Evolutionary conservation across 169 alveolate genomes (phyloP), one percentile per base, ranked within the genome.

Genomic region (Plasmodium coatneyi): DNA sequence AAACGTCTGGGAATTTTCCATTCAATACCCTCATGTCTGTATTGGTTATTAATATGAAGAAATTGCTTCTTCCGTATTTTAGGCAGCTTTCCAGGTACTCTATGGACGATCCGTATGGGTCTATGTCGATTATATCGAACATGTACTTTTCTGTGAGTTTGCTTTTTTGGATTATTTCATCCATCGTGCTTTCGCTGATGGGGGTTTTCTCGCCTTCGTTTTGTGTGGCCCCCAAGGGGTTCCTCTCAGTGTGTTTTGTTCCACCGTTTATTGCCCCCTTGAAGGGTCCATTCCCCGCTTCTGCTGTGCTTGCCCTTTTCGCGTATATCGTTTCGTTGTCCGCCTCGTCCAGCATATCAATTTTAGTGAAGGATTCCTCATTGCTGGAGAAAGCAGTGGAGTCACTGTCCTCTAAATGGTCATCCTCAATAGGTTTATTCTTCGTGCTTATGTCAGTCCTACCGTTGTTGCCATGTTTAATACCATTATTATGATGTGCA

Each of bases 1-100:
- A 96, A 5, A 98, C 98, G 60, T 98, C 98, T 0, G 99, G 99
- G 70, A 94, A 96, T 89, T 98, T 97, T n/a, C 99, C 99, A 93
- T 99, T 98, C 52, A 98, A 96, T 12, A 98, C 98, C n/a, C 99
- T 98, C 99, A 98, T 98, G 93, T 98, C 99, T n/a, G 99, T 98
- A 66, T 98, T 97, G 1, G 99, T 98, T 66, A 98, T 96, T 82
- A 98, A 96, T 39, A 98, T 95, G 78, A 98, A 94, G 30, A 99
- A 99, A 39, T 98, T 98, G 76, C 98, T 96, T 92, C 98, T 98
- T 32, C 98, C 97, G 54, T 98, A 96, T 83, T 96, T 97, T 34
- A 98, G 86, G 28, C 99, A 97, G 60, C 98, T 97, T 82, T 98
- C 99, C 43, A 98, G 92, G 92, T 97, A 98, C 0, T 98, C 98